phyloP scores from a whole-genome alignment of 257 asterid species.

The Solanum corneliomulleri region DNA sequence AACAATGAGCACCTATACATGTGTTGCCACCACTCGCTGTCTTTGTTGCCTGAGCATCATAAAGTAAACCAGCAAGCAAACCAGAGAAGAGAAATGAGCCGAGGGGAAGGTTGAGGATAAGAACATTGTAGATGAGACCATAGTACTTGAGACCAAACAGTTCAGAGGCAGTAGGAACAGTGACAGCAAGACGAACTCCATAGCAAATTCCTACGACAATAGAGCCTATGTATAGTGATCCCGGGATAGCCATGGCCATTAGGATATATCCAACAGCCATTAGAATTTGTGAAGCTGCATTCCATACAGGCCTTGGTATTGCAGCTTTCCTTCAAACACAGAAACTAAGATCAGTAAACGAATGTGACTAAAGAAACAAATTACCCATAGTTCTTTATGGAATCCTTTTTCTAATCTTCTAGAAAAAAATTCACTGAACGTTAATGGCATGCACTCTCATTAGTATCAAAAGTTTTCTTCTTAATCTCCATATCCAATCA shows the following conservation, averaged over 20 bases:
- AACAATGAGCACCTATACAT: constrained; percentile 59
- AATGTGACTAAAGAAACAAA: not conserved
- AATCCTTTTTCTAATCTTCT: not conserved
- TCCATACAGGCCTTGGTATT: constrained; percentile 70
- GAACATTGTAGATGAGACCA: constrained; percentile 64
- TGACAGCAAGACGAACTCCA: constrained; percentile 53
- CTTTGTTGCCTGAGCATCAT: constrained; percentile 44
- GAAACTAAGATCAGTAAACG: not conserved
- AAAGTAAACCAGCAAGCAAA: constrained; percentile 50
- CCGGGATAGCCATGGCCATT: constrained; percentile 55
- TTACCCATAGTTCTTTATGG: not conserved
- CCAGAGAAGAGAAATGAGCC: constrained; percentile 80
- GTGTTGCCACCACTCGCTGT: constrained; percentile 51
- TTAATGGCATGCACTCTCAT: not conserved
- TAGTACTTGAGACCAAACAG: constrained; percentile 67
- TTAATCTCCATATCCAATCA: not conserved
- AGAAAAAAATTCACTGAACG: not conserved
- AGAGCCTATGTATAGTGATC: constrained; percentile 64
- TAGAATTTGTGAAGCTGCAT: constrained; percentile 60
- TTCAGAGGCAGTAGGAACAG: constrained; percentile 60
- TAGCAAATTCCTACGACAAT: constrained; percentile 56
- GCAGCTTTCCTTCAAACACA: constrained; percentile 31
- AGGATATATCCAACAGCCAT: constrained; percentile 52
- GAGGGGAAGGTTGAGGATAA: constrained; percentile 57
- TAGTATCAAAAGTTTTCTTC: not conserved